Conservation (phyloP, 441 rosid species). For the Capsella rubella region DNA sequence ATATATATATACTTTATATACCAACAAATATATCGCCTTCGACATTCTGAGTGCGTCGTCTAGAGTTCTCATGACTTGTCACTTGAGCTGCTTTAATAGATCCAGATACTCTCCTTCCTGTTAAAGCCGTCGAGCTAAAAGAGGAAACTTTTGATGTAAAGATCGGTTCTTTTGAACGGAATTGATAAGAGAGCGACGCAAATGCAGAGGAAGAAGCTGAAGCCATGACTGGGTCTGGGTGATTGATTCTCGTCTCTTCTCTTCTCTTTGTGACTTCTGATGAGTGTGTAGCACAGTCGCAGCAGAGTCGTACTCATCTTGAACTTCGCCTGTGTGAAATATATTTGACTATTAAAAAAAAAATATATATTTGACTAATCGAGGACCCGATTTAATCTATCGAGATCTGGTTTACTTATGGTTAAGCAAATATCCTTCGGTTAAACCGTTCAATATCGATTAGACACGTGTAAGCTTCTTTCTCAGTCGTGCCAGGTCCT, state of each 20-base stretch:
- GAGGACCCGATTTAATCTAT: background rate
- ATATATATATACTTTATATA: slow-evolving; percentile 12
- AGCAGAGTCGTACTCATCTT: slow-evolving; percentile 37
- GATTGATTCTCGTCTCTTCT: slow-evolving; percentile 22
- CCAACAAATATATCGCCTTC: slow-evolving; percentile 63
- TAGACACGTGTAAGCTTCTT: slow-evolving; percentile 40
- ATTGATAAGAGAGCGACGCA: slow-evolving; percentile 15
- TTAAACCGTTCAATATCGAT: background rate
- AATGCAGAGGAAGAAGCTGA: slow-evolving; percentile 7
- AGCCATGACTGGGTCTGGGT: slow-evolving; percentile 34
- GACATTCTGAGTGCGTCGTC: slow-evolving; percentile 53
- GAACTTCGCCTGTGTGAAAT: background rate
- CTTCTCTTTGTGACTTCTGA: slow-evolving; percentile 6
- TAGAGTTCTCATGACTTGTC: slow-evolving; percentile 19
- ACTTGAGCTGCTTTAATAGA: slow-evolving; percentile 46
- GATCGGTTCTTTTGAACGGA: slow-evolving; percentile 3
- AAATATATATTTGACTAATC: background rate
- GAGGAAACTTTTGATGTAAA: slow-evolving; percentile 11
- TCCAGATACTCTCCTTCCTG: slow-evolving; percentile 30
- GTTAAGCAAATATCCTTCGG: background rate
- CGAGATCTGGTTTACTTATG: background rate
- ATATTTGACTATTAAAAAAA: background rate
- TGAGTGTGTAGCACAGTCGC: slow-evolving; percentile 12
- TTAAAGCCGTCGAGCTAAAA: background rate
- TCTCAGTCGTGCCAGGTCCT: slow-evolving; percentile 38